Base-by-base conservation (phyloP, 2,329 filamentous ascomycete species). In the Colletotrichum graminicola region DNA sequence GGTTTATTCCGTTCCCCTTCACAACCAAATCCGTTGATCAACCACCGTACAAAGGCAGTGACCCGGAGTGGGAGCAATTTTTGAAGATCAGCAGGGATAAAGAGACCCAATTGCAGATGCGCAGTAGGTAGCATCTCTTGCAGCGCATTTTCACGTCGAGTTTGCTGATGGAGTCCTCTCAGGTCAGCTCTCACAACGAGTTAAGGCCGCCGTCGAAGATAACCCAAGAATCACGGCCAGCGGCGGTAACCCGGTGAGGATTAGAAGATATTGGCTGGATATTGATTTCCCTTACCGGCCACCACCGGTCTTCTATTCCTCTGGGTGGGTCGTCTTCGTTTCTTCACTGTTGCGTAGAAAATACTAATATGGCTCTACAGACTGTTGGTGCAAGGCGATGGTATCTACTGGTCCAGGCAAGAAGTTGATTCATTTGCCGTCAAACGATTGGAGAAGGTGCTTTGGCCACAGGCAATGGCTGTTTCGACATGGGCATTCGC, bases 1-100 rank as follows among this genome's bases (percentile, higher is more conserved):
- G 86, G 18, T 92, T 92, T 72, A 85, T 93, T 10, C 89, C 91
- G 0, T 86, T 92, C 63, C 89, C 89, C 4, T 89, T 89, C 54
- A 89, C 88, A 2, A 88, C 84, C 0, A 84, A 83, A 61, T 74
- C 82, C 68, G 79, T 89, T 23, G 80, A 83, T 21, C 83, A 85
- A 39, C 77, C 79, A 39, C 86, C 86, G 2, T 91, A 90, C 76
- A 83, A 82, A 71, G 85, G 85, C 62, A 82, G 81, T 34, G 89
- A 91, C 74, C 90, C 90, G 3, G 91, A 93, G 78, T 92, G 89
- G 89, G 81, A 84, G 73, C 82, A 84, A 60, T 93, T 91, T 73
- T 76, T 90, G 21, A 86, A 85, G 66, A 81, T 92, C n/a, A 88
- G 85, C 72, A 85, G 85, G 73, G 85, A 92, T 72, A 78, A 76